phyloP scores from a whole-genome alignment of 352 stramenopile species.

The Saprolegnia diclina region DNA sequence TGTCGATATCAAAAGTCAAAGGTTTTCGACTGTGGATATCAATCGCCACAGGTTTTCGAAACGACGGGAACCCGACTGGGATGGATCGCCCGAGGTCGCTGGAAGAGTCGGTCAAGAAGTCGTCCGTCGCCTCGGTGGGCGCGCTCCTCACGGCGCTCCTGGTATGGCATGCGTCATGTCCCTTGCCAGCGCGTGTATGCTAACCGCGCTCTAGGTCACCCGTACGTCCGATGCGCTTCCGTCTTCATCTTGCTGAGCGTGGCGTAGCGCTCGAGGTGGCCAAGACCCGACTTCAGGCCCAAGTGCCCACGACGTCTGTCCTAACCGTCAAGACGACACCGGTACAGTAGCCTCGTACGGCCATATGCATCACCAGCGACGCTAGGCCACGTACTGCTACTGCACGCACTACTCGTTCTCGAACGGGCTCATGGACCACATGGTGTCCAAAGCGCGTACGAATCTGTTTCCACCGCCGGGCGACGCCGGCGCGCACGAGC shows the following conservation, averaged over 20 bases:
- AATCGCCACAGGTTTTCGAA: background rate
- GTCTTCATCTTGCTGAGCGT: conserved; percentile 1
- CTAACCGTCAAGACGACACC: conserved; percentile 8
- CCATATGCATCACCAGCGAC: background rate
- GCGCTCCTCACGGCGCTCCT: conserved; percentile 63
- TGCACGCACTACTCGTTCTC: conserved; percentile 66
- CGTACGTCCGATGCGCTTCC: conserved; percentile 38
- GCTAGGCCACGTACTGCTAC: conserved; percentile 26
- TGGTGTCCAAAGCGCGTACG: conserved; percentile 52
- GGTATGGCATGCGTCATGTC: conserved; percentile 29
- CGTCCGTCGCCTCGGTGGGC: conserved; percentile 50
- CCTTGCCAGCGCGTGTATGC: conserved; percentile 24
- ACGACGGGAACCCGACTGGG: background rate
- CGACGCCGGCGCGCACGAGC: background rate
- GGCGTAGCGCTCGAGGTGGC: conserved; percentile 70
- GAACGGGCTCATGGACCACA: conserved; percentile 76
- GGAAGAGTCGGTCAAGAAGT: conserved; percentile 68
- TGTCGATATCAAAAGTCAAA: background rate
- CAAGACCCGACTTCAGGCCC: conserved; percentile 75
- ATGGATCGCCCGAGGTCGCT: conserved; percentile 29
- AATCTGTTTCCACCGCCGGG: background rate
- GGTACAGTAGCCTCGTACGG: background rate
- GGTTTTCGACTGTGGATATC: background rate
- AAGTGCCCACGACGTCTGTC: conserved; percentile 36
- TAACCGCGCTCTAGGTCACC: conserved; percentile 40